Conservation (phyloP, 371 early-diverging fungal genomes). For the Zopfochytrium polystomum region DNA sequence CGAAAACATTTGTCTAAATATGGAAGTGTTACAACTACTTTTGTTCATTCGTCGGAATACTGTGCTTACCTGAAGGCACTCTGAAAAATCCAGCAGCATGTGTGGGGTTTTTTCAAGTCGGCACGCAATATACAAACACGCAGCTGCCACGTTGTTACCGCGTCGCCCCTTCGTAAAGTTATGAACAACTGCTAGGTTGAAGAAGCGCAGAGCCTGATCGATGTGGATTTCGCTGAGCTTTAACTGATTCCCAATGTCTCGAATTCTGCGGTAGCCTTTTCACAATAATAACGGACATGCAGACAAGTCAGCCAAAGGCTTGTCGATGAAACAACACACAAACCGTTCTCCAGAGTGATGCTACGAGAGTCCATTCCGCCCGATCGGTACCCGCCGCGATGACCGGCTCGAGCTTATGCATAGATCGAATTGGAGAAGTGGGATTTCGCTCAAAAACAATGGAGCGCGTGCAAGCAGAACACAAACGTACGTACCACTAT, state of each 20-base stretch:
- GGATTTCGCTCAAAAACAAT: neutral
- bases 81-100: slow-evolving; percentile 98
- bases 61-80: slow-evolving; percentile 37
- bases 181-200: slow-evolving; percentile 86
- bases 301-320: too few relatives aligned
- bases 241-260: slow-evolving; percentile 36
- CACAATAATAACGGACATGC: too few relatives aligned
- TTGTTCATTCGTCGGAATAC: neutral
- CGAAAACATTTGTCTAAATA: slow-evolving; percentile 77
- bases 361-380: too few relatives aligned
- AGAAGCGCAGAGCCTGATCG: slow-evolving; percentile 88
- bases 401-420: too few relatives aligned
- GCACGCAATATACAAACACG: slow-evolving; percentile 96
- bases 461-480: neutral
- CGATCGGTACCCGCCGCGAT: too few relatives aligned
- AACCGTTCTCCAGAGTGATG: too few relatives aligned
- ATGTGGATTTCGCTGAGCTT: slow-evolving; percentile 72
- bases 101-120: slow-evolving; percentile 75
- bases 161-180: slow-evolving; percentile 93
- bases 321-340: too few relatives aligned
- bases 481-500: slow-evolving; percentile 23
- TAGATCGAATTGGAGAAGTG: too few relatives aligned
- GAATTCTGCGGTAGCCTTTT: slow-evolving; percentile 39
- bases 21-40: neutral
- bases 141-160: slow-evolving; percentile 82